A percentile compares a stretch with the other conserved stretches of the same genome.
phyloP scores from a whole-genome alignment of 306 rosid genomes.

The Urtica urens region DNA sequence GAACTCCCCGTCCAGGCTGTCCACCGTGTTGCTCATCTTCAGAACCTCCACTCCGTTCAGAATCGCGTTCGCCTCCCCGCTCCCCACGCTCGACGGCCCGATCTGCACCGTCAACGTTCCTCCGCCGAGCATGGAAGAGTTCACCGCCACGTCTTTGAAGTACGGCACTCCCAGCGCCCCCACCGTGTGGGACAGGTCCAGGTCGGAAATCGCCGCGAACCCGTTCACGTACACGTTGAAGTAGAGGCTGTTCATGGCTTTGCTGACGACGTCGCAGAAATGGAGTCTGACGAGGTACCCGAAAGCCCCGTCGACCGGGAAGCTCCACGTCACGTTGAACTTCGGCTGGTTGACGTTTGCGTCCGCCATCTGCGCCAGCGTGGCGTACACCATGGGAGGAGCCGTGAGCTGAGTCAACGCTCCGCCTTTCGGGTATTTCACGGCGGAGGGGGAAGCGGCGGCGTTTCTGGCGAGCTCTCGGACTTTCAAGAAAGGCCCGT shows the following conservation, averaged over 20 bases:
- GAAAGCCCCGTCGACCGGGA: constrained; percentile 21
- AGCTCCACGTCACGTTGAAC: constrained; percentile 37
- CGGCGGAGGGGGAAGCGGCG: background rate
- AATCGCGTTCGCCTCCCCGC: constrained; percentile 26
- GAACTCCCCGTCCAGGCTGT: constrained; percentile 44
- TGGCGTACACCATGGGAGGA: constrained; percentile 30
- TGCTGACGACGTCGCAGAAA: constrained; percentile 39
- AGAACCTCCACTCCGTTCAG: constrained; percentile 35
- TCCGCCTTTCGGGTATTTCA: constrained; percentile 21
- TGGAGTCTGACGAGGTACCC: constrained; percentile 29
- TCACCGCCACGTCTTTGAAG: constrained; percentile 36
- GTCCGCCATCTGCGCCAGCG: constrained; percentile 28
- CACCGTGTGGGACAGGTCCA: constrained; percentile 33
- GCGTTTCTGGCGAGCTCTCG: constrained; percentile 10
- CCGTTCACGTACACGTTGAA: constrained; percentile 42
- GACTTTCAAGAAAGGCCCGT: constrained; percentile 15
- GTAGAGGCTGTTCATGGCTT: constrained; percentile 19
- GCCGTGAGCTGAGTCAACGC: constrained; percentile 17
- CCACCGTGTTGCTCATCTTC: constrained; percentile 35
- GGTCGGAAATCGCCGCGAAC: constrained; percentile 23
- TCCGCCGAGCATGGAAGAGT: constrained; percentile 20
- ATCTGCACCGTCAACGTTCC: constrained; percentile 21
- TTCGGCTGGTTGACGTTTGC: constrained; percentile 17
- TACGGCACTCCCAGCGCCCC: constrained; percentile 26
- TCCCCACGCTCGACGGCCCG: constrained; percentile 19